These are phyloP conservation scores for Datura wrightii DNA, from an alignment of 257 asterid species.

Conservation along the genomic window DNA sequence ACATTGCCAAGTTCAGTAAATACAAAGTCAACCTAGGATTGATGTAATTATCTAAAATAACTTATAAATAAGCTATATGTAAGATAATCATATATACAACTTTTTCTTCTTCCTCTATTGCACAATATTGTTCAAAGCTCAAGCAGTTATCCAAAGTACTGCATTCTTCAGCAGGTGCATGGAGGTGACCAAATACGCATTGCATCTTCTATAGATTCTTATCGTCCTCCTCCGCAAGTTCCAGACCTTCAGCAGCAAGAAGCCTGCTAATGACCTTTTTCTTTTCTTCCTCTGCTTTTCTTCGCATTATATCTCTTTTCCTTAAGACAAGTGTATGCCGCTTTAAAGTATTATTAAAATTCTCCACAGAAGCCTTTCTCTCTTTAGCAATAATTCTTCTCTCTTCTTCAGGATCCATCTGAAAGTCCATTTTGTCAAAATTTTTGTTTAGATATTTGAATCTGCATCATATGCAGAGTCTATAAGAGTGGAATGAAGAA, in stretches of 20 bases:
- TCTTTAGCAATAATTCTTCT: conserved; percentile 84
- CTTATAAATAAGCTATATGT: background rate
- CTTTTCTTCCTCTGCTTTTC: conserved; percentile 83
- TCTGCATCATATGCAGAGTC: background rate
- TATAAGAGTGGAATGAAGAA: background rate
- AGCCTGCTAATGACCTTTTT: conserved; percentile 66
- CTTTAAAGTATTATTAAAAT: conserved; percentile 71
- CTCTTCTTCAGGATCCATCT: conserved; percentile 93
- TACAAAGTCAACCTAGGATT: background rate
- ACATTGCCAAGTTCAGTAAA: background rate
- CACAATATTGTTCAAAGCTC: background rate
- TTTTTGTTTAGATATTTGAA: too few relatives aligned
- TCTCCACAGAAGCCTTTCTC: conserved; percentile 74
- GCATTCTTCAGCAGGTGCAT: background rate
- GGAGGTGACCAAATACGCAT: conserved; percentile 10
- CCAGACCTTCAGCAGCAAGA: conserved; percentile 95
- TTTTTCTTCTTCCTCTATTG: conserved; percentile 25
- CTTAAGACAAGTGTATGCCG: conserved; percentile 79
- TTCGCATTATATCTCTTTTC: conserved; percentile 79
- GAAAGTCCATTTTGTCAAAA: conserved; percentile 32
- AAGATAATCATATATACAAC: conserved; percentile 30
- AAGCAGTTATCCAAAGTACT: background rate
- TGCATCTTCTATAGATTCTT: conserved; percentile 39
- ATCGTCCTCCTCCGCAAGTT: conserved; percentile 76
- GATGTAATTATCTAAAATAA: background rate